Evolutionary conservation across 2,329 filamentous ascomycete genomes (phyloP).

Genomic region (Karstenula rhodostoma): DNA sequence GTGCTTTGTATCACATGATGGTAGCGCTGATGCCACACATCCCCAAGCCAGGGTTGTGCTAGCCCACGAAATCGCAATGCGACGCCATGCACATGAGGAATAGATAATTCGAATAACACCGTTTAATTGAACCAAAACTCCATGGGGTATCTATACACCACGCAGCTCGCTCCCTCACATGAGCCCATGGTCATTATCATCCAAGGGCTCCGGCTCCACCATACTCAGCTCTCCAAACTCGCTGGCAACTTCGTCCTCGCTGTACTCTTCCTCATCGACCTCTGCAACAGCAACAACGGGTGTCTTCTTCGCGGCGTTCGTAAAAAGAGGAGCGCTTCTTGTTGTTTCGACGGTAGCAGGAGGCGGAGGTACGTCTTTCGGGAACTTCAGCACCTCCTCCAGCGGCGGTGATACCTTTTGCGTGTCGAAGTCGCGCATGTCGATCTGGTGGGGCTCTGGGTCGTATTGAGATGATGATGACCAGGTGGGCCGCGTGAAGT

Average conservation of each 20-base stretch:
- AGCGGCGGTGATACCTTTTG: conserved; percentile 29
- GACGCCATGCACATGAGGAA: too few species aligned
- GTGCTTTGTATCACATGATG: too few species aligned
- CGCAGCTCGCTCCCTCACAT: conserved; percentile 23
- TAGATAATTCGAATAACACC: too few species aligned
- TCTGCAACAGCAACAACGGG: conserved; percentile 23
- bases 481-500: conserved; percentile 7
- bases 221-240: conserved; percentile 39
- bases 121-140: too few species aligned
- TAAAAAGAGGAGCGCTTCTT: not conserved
- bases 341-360: not conserved
- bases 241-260: conserved; percentile 30
- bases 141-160: conserved; percentile 25
- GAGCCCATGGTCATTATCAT: conserved; percentile 34
- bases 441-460: conserved; percentile 21
- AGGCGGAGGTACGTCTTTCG: conserved; percentile 6
- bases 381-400: conserved; percentile 24
- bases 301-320: conserved; percentile 11
- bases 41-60: too few species aligned
- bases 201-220: conserved; percentile 38
- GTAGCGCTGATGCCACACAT: too few species aligned
- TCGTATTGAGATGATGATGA: conserved; percentile 17
- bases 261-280: conserved; percentile 20
- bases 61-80: too few species aligned
- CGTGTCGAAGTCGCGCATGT: conserved; percentile 26